A percentile compares a stretch with the other conserved stretches of the same genome.
Evolutionary conservation across 495 filamentous ascomycete species (phyloP).

Genomic region (Tuber umbilicatum): DNA sequence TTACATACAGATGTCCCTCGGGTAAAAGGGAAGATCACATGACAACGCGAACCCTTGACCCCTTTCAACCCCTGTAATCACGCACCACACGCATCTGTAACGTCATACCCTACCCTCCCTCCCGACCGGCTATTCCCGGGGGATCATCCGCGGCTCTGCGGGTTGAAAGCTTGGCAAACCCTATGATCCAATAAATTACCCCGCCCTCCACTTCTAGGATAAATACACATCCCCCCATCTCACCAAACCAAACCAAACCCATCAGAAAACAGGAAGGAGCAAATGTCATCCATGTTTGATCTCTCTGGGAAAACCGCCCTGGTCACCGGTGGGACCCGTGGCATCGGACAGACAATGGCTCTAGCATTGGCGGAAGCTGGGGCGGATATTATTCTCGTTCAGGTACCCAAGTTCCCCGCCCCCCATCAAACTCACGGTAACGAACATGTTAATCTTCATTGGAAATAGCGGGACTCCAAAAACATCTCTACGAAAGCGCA

Average conservation of each 20-base stretch:
- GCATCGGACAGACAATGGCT: slow-evolving; percentile 80
- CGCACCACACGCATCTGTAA: too few relatives aligned
- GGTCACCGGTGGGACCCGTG: slow-evolving; percentile 79
- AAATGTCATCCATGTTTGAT: slow-evolving; percentile 47
- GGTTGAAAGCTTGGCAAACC: neutral
- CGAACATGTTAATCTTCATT: neutral
- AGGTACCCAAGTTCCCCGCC: slow-evolving; percentile 45
- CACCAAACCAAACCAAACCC: neutral
- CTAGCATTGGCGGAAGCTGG: slow-evolving; percentile 76
- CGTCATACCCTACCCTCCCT: neutral
- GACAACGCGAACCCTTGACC: neutral
- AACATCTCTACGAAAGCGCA: slow-evolving; percentile 58
- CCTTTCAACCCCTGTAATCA: neutral
- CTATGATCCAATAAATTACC: neutral
- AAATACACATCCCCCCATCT: neutral
- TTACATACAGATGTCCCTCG: too few relatives aligned
- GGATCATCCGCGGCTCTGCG: neutral
- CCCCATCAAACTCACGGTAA: neutral
- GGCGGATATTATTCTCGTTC: slow-evolving; percentile 70
- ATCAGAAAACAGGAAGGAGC: neutral
- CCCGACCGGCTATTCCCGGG: neutral
- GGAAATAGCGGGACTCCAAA: slow-evolving; percentile 54
- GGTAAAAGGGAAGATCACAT: too few relatives aligned
- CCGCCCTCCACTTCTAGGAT: neutral
- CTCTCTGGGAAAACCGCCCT: slow-evolving; percentile 67